Percentiles rank a stretch among this genome's conserved stretches.
Conservation (phyloP, 441 rosid species). For the Caryocar brasiliense region DNA sequence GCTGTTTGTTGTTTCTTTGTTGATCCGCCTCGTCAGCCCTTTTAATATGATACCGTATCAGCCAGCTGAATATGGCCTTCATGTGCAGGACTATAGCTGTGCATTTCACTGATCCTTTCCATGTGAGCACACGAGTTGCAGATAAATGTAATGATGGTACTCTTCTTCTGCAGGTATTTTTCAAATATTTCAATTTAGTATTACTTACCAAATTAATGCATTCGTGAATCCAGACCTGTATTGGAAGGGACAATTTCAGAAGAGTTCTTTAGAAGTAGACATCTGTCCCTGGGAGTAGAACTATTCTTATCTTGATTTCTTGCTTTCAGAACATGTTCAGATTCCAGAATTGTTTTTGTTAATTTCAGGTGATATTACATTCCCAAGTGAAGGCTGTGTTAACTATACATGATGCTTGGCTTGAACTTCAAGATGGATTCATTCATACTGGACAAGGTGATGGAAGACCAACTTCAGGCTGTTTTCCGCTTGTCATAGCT, state of each 20-base stretch:
- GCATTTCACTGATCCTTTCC: conserved; percentile 91
- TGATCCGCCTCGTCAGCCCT: too few relatives aligned
- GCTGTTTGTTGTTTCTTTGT: neutral
- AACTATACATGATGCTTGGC: conserved; percentile 83
- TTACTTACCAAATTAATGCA: neutral
- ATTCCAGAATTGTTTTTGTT: neutral
- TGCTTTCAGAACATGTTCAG: too few relatives aligned
- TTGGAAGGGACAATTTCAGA: neutral
- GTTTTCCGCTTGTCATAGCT: conserved; percentile 78
- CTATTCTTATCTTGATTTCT: too few relatives aligned
- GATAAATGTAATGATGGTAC: conserved; percentile 86
- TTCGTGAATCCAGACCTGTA: too few relatives aligned
- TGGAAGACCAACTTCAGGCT: conserved; percentile 77
- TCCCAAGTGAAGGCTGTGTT: conserved; percentile 88
- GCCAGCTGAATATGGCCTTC: conserved; percentile 3
- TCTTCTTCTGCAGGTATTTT: conserved; percentile 73
- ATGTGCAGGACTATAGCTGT: conserved; percentile 80
- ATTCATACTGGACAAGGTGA: conserved; percentile 51
- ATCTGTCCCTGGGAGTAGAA: neutral
- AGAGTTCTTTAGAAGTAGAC: neutral
- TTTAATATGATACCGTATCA: too few relatives aligned
- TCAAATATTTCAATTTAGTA: neutral
- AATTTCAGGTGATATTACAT: conserved; percentile 74
- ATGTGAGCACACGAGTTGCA: conserved; percentile 69
- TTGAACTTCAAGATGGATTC: conserved; percentile 94